Conservation (phyloP, 345 rosid genomes). For the Noccaea caerulescens region DNA sequence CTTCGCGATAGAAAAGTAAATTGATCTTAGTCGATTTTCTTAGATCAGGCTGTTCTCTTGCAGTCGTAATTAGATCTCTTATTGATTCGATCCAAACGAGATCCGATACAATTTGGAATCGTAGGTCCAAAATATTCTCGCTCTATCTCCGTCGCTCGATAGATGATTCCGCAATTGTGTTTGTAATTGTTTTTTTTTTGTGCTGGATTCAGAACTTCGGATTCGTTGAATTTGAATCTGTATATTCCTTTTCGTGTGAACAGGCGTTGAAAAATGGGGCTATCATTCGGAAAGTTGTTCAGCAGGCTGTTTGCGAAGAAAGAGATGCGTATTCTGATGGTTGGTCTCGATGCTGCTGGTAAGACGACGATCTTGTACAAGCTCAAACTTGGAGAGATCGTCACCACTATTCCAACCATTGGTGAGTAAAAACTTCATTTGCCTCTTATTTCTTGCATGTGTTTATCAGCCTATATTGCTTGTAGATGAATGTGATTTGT, state of each 20-base stretch:
- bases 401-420: constrained; percentile 78
- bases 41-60: constrained; percentile 17
- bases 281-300: constrained; percentile 69
- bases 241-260: background rate
- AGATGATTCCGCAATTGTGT: background rate
- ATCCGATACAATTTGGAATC: background rate
- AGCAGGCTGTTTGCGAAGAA: constrained; percentile 75
- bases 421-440: constrained; percentile 45
- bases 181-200: background rate
- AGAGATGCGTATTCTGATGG: constrained; percentile 83
- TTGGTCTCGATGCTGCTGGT: constrained; percentile 88
- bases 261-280: constrained; percentile 52
- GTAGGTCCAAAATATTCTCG: constrained; percentile 1
- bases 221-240: background rate
- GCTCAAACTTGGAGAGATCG: constrained; percentile 82
- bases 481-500: background rate
- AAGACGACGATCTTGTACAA: constrained; percentile 78
- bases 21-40: background rate
- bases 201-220: background rate
- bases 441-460: background rate
- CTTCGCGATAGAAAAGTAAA: background rate
- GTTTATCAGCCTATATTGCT: background rate
- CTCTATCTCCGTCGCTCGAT: background rate
- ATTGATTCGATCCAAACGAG: constrained; percentile 20
- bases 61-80: background rate